These are phyloP conservation scores for Sanghuangporus baumii DNA, from an alignment of 1,284 basidiomycete genomes.

Conservation along the genomic window DNA sequence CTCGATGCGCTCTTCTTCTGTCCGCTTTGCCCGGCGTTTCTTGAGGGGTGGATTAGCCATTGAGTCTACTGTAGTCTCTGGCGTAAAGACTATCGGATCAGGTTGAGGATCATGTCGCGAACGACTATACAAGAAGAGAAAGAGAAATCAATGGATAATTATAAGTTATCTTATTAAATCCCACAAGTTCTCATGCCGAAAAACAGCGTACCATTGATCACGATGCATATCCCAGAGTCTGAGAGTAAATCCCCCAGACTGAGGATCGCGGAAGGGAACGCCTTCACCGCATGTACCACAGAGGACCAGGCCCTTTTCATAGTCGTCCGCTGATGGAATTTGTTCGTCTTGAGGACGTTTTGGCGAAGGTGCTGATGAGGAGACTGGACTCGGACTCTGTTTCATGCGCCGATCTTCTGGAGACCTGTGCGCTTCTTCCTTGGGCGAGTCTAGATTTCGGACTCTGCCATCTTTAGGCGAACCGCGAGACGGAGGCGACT, in stretches of 20 bases:
- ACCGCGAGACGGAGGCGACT: conserved; percentile 7
- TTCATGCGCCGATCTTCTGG: not conserved
- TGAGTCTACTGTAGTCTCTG: conserved; percentile 34
- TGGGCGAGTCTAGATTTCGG: not conserved
- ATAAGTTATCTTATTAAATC: not conserved
- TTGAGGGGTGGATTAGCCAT: conserved; percentile 43
- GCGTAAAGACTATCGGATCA: conserved; percentile 36
- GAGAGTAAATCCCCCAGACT: conserved; percentile 53
- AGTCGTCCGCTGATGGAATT: conserved; percentile 7
- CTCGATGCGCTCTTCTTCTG: conserved; percentile 71
- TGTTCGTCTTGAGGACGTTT: conserved; percentile 1
- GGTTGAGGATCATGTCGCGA: conserved; percentile 23
- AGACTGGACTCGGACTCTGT: conserved; percentile 24
- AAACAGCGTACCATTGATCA: conserved; percentile 43
- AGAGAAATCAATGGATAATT: not conserved
- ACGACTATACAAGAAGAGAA: not conserved
- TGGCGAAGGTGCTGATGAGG: conserved; percentile 35
- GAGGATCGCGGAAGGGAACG: conserved; percentile 60
- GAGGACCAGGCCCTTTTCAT: conserved; percentile 46
- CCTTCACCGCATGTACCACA: conserved; percentile 56
- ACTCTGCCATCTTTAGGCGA: not conserved
- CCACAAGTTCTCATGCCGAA: not conserved
- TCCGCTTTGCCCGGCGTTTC: conserved; percentile 67
- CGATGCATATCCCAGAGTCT: conserved; percentile 67
- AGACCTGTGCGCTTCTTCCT: not conserved